These are phyloP conservation scores for Apophysomyces ossiformis DNA, from an alignment of 371 early-diverging fungal genomes.

Conservation along the genomic window DNA sequence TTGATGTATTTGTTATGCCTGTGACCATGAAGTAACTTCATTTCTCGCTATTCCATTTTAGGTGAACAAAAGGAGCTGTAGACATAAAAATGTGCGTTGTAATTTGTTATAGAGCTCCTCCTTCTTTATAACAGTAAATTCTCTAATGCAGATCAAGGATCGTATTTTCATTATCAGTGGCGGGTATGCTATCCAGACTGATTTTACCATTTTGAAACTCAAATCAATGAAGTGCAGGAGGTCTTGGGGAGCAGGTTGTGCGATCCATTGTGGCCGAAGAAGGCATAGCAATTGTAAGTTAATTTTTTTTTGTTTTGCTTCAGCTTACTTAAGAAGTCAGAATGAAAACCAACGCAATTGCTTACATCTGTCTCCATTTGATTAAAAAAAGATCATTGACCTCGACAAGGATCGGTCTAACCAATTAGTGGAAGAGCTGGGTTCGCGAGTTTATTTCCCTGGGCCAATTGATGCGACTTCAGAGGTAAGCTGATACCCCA, in stretches of 20 bases:
- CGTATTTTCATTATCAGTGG: constrained; percentile 46
- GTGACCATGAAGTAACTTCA: too few relatives aligned
- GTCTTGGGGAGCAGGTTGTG: constrained; percentile 40
- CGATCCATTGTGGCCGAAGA: constrained; percentile 27
- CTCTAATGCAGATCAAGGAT: constrained; percentile 26
- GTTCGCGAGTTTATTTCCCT: constrained; percentile 41
- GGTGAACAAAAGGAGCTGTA: constrained; percentile 18
- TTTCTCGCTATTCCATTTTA: constrained; percentile 23
- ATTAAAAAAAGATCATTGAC: constrained; percentile 49
- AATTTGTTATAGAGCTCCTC: too few relatives aligned
- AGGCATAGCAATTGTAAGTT: constrained; percentile 34
- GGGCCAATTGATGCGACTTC: constrained; percentile 51
- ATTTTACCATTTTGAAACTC: neutral
- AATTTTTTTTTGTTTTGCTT: too few relatives aligned
- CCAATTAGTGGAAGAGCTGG: constrained; percentile 31
- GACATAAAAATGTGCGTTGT: neutral
- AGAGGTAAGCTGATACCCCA: constrained; percentile 33
- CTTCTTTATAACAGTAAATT: too few relatives aligned
- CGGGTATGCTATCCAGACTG: constrained; percentile 28
- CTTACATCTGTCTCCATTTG: neutral
- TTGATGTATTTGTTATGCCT: neutral
- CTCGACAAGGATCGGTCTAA: constrained; percentile 40
- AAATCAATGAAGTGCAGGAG: constrained; percentile 38
- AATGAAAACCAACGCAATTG: neutral
- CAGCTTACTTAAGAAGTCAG: neutral